Conservation (phyloP, 495 filamentous ascomycete genomes). For the Xylaria acuta region DNA sequence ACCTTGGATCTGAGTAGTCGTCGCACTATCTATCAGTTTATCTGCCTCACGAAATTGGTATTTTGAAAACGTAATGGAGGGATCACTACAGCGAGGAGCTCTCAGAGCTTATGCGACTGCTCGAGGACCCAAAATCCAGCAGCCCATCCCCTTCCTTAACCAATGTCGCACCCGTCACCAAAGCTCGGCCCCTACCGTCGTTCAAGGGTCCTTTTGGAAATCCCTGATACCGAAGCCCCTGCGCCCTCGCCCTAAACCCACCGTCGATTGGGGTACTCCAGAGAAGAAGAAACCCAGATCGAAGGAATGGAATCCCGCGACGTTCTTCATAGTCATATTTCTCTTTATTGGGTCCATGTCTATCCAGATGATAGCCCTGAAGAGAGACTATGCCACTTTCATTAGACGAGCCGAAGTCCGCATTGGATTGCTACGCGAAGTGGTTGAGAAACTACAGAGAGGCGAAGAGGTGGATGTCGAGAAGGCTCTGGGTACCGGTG, state of each 20-base stretch:
- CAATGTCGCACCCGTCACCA: slow-evolving; percentile 27
- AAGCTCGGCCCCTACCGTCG: slow-evolving; percentile 60
- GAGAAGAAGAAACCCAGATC: slow-evolving; percentile 46
- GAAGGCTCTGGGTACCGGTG: slow-evolving; percentile 78
- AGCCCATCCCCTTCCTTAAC: slow-evolving; percentile 7
- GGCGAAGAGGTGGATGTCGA: slow-evolving; percentile 94
- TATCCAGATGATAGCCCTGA: slow-evolving; percentile 86
- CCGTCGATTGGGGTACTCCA: slow-evolving; percentile 29
- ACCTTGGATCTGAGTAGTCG: neutral
- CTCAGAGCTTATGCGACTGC: slow-evolving; percentile 20
- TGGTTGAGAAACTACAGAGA: slow-evolving; percentile 78
- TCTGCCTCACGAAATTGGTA: neutral
- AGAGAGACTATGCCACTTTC: slow-evolving; percentile 74
- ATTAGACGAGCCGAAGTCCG: slow-evolving; percentile 77
- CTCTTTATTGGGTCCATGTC: slow-evolving; percentile 92
- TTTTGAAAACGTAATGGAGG: slow-evolving; percentile 28
- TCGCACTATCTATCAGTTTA: neutral
- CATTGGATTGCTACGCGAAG: slow-evolving; percentile 77
- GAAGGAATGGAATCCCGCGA: slow-evolving; percentile 91
- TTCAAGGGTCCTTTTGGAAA: slow-evolving; percentile 72
- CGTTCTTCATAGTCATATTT: slow-evolving; percentile 89
- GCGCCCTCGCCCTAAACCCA: slow-evolving; percentile 33
- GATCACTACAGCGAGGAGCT: slow-evolving; percentile 27
- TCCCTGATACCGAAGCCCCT: slow-evolving; percentile 65
- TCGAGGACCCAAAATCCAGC: neutral